phyloP scores from a whole-genome alignment of 805 yeast species.

The Cyberlindnera meyerae region DNA sequence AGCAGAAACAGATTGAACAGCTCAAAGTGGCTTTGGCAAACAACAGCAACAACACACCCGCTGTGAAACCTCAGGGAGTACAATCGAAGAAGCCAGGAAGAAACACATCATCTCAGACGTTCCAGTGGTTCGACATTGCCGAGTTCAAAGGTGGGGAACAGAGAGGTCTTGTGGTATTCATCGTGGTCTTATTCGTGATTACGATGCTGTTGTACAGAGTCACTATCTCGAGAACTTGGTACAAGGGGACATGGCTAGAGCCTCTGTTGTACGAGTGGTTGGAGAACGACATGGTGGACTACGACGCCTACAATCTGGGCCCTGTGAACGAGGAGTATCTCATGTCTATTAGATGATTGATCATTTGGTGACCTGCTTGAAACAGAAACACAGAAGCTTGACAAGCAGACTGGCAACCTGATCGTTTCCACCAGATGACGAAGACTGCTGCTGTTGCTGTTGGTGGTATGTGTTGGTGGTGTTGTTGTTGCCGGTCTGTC shows the following conservation, averaged over 20 bases:
- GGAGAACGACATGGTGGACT: conserved; percentile 20
- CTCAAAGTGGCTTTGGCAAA: no score
- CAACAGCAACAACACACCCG: no score
- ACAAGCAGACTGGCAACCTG: conserved; percentile 20
- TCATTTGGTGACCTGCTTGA: conserved; percentile 25
- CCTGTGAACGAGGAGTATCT: conserved; percentile 15
- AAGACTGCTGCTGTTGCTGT: conserved; percentile 17
- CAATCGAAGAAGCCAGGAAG: neutral
- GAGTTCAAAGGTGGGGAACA: no score
- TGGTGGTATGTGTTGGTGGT: conserved; percentile 15
- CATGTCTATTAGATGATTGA: conserved; percentile 4
- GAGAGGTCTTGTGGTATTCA: neutral
- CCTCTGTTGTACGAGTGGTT: conserved; percentile 12
- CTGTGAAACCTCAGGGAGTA: no score
- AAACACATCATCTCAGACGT: neutral
- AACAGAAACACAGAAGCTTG: conserved; percentile 32
- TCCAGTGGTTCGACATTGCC: no score
- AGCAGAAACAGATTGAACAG: conserved; percentile 13
- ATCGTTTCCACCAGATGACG: conserved; percentile 9
- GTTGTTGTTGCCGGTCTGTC: conserved; percentile 12
- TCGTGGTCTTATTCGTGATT: neutral
- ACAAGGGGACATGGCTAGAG: conserved; percentile 15
- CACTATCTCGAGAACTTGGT: conserved; percentile 11
- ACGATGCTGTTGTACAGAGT: neutral
- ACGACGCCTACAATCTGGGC: conserved; percentile 21